Evolutionary conservation across 306 rosid genomes (phyloP).

Genomic region (Pachyrhizus erosus): DNA sequence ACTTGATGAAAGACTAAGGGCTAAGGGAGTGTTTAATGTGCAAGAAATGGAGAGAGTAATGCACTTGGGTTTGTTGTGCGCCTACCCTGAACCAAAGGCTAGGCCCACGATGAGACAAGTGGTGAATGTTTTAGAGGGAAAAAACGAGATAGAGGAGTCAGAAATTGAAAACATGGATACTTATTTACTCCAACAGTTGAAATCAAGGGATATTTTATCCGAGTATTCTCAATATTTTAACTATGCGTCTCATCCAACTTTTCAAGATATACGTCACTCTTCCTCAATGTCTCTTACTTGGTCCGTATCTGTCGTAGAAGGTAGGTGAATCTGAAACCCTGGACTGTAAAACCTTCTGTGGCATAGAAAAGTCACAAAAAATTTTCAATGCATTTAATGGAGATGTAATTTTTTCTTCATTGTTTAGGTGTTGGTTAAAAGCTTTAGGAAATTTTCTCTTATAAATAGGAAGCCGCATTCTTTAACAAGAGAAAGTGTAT

Average conservation of each 20-base stretch:
- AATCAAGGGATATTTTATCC: conserved; percentile 52
- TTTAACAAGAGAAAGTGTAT: too few relatives aligned
- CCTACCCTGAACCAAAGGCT: conserved; percentile 64
- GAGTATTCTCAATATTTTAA: conserved; percentile 53
- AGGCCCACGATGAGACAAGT: conserved; percentile 88
- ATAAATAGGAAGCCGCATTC: too few relatives aligned
- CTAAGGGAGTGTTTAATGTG: conserved; percentile 48
- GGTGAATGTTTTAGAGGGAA: conserved; percentile 72
- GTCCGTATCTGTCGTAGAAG: conserved; percentile 50
- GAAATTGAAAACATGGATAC: conserved; percentile 61
- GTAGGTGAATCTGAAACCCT: conserved; percentile 76
- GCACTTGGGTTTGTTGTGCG: conserved; percentile 84
- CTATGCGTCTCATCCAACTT: conserved; percentile 66
- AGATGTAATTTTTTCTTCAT: too few relatives aligned
- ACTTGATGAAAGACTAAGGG: conserved; percentile 64
- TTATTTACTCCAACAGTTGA: conserved; percentile 59
- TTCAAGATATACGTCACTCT: conserved; percentile 61
- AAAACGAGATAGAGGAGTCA: conserved; percentile 46
- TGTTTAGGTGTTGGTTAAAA: too few relatives aligned
- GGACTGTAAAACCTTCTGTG: too few relatives aligned
- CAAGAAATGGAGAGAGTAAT: conserved; percentile 65
- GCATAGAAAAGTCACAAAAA: too few relatives aligned
- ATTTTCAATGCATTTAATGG: too few relatives aligned
- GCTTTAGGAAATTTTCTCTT: too few relatives aligned
- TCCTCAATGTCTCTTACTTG: conserved; percentile 63